A percentile compares a stretch with the other conserved stretches of the same genome.
Evolutionary conservation across 1,284 basidiomycete genomes (phyloP).

Genomic region (Marasmius tenuissimus): DNA sequence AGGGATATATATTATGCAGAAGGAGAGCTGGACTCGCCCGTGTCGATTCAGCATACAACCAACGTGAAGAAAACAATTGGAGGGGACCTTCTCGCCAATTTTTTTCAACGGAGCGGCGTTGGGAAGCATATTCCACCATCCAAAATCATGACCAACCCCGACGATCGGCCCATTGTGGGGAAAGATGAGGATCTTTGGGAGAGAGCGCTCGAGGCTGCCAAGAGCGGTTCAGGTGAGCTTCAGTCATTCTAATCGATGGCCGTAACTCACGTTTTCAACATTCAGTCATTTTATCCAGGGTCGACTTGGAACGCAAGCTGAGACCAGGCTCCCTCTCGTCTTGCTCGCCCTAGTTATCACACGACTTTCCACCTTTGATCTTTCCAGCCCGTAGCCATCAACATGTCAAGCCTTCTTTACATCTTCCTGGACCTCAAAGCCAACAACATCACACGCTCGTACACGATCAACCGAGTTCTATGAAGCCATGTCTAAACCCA

Average conservation of each 20-base stretch:
- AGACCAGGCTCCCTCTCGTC: neutral
- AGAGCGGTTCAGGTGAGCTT: conserved; percentile 33
- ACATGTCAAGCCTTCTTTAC: neutral
- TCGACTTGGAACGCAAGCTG: neutral
- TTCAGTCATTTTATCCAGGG: neutral
- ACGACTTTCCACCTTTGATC: conserved; percentile 1
- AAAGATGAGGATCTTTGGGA: conserved; percentile 35
- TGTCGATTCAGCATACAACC: neutral
- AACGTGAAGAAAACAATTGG: conserved; percentile 10
- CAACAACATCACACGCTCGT: conserved; percentile 9
- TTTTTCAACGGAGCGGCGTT: conserved; percentile 27
- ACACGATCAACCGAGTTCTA: conserved; percentile 50
- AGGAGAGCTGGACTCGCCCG: neutral
- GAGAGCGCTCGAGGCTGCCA: conserved; percentile 35
- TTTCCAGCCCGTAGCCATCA: neutral
- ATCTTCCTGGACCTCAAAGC: conserved; percentile 3
- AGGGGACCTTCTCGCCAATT: conserved; percentile 26
- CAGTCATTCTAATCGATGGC: conserved; percentile 19
- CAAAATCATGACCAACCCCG: conserved; percentile 35
- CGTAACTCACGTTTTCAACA: neutral
- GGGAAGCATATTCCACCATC: conserved; percentile 34
- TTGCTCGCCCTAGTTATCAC: neutral
- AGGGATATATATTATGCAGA: neutral
- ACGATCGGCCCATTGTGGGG: conserved; percentile 41
- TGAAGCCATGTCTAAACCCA: conserved; percentile 64